Base-by-base conservation (phyloP, 768 basidiomycete genomes). In the Scleroderma bovista region DNA sequence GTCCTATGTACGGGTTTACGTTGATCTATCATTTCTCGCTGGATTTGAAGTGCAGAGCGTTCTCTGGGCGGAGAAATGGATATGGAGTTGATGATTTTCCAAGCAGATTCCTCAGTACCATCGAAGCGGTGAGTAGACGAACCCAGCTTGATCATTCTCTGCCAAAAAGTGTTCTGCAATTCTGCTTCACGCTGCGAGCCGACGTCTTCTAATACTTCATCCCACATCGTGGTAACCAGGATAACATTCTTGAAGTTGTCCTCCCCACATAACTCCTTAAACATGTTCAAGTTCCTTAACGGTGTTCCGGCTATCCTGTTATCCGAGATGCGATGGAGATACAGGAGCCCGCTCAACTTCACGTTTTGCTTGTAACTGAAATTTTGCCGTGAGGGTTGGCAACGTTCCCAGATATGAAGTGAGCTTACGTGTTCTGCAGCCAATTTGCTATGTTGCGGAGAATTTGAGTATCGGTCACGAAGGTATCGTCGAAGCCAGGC, bases 191-290 rank as follows among this genome's bases (percentile, higher is more conserved):
- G 61, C 19, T 43, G 38, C 23, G 50, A 40, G 12, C 60, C 69
- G 11, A 53, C 50, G 2, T 46, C 51, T 20, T 39, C 33, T 2
- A 47, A 47, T 15, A 63, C 47, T 15, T 53, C 57, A 44, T 62
- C 62, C 70, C 69, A 72, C 63, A 67, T 69, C 12, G 70, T 69
- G 2, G 70, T 69, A 20, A 60, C 62, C 6, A 72, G 56, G 22
- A 68, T 49, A 6, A 71, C 63, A 34, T 68, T 63, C 23, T 55
- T 51, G 23, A 61, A 47, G 55, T 66, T 36, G 63, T 53, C 31
- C 60, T 59, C 6, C 55, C 63, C 58, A 40, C 58, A 59, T 20
- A 59, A 37, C 22, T 31, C 36, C 24, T 33, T 45, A 51, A 72
- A 70, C 62, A 69, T 63, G 15, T 52, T 50, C 16, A 69, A 55